These are phyloP conservation scores for Haematococcus lacustris DNA, from an alignment of 139 green algal genomes.

Conservation along the genomic window DNA sequence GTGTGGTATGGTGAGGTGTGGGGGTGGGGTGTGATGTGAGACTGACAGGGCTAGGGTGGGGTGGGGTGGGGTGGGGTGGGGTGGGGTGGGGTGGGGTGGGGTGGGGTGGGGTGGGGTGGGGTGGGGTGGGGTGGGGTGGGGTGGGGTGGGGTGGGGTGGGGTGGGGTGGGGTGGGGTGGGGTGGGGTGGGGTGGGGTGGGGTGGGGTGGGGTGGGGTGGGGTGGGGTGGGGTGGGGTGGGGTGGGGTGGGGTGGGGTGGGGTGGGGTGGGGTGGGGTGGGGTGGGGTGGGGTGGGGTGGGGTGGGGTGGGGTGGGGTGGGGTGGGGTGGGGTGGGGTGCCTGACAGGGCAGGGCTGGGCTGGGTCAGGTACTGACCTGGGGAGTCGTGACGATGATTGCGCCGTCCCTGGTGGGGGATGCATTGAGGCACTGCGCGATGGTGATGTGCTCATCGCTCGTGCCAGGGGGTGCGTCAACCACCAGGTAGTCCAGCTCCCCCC, in stretches of 20 bases:
- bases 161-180: neutral
- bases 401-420: constrained; percentile 2
- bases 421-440: constrained; percentile 78
- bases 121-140: constrained; percentile 1
- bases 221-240: too few relatives aligned
- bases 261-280: too few relatives aligned
- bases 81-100: too few relatives aligned
- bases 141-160: neutral
- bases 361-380: constrained; percentile 10
- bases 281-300: too few relatives aligned
- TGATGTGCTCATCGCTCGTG: constrained; percentile 96
- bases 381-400: constrained; percentile 52
- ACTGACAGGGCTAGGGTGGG: too few relatives aligned
- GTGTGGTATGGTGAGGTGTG: too few relatives aligned
- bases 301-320: too few relatives aligned
- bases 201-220: neutral
- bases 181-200: neutral
- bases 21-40: too few relatives aligned
- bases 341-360: neutral
- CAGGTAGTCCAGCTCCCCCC: constrained; percentile 91
- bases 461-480: constrained; percentile 95
- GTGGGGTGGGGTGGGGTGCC: too few relatives aligned
- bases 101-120: constrained; percentile 2
- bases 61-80: too few relatives aligned
- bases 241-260: too few relatives aligned